Percentiles rank a stretch among this genome's conserved stretches.
phyloP scores from a whole-genome alignment of 1,139 yeast species.

The Groenewaldozyma auringiensis region DNA sequence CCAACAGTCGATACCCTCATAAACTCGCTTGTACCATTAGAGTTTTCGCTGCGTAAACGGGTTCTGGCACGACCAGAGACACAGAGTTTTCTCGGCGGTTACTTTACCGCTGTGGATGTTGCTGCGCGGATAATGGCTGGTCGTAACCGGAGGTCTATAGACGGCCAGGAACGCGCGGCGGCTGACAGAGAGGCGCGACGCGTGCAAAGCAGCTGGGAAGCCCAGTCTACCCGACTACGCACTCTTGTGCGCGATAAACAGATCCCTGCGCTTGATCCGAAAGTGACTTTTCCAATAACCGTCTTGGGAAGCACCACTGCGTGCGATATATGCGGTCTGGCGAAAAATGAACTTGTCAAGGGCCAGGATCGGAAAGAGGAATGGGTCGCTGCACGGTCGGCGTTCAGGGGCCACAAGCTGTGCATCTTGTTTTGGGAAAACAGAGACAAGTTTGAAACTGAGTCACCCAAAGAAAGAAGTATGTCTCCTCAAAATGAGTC shows the following conservation, averaged over 20 bases:
- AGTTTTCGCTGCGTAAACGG: slow-evolving; percentile 20
- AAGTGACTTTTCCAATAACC: slow-evolving; percentile 5
- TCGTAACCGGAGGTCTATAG: slow-evolving; percentile 16
- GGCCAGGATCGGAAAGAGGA: slow-evolving; percentile 14
- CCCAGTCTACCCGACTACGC: slow-evolving; percentile 14
- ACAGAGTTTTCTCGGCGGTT: slow-evolving; percentile 18
- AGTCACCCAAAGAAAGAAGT: no score
- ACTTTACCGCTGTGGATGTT: slow-evolving; percentile 18
- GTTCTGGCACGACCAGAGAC: slow-evolving; percentile 21
- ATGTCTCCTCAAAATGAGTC: no score
- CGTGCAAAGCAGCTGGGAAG: slow-evolving; percentile 18
- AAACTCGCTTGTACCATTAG: slow-evolving; percentile 18
- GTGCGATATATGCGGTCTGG: slow-evolving; percentile 21
- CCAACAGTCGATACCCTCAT: slow-evolving; percentile 17
- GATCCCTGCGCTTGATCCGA: slow-evolving; percentile 13
- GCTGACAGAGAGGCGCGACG: slow-evolving; percentile 20
- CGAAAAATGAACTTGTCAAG: slow-evolving; percentile 17
- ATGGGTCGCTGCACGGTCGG: slow-evolving; percentile 11
- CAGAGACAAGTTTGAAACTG: slow-evolving; percentile 8
- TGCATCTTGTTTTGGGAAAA: slow-evolving; percentile 19
- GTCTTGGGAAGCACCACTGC: neutral
- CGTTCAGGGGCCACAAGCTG: slow-evolving; percentile 14
- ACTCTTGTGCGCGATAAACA: slow-evolving; percentile 12
- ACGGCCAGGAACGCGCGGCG: slow-evolving; percentile 8
- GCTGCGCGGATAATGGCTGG: slow-evolving; percentile 24